These are phyloP conservation scores for Umbellularia californica DNA, from an alignment of 164 flowering plant species.

Conservation along the genomic window DNA sequence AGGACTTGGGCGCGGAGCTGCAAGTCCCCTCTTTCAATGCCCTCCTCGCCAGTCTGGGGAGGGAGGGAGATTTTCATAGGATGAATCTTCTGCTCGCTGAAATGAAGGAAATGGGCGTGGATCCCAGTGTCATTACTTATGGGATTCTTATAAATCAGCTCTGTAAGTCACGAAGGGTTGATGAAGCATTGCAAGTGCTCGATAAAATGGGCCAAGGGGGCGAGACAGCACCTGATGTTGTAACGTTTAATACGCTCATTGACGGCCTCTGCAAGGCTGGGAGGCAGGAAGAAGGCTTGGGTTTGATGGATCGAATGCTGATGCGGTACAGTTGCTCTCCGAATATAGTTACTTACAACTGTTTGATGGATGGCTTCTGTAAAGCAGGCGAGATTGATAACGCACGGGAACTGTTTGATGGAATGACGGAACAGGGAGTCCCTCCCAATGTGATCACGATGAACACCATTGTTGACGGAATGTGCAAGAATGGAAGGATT, in stretches of 20 bases:
- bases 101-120: conserved; percentile 61
- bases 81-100: conserved; percentile 49
- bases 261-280: conserved; percentile 90
- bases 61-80: conserved; percentile 32
- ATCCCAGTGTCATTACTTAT: conserved; percentile 53
- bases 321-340: conserved; percentile 33
- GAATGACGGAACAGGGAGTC: conserved; percentile 46
- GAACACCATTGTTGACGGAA: conserved; percentile 58
- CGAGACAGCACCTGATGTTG: conserved; percentile 42
- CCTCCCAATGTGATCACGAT: conserved; percentile 49
- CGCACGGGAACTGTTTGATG: conserved; percentile 39
- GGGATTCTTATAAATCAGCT: conserved; percentile 59
- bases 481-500: conserved; percentile 68
- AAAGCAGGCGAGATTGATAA: conserved; percentile 67
- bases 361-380: conserved; percentile 70
- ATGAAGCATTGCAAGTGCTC: conserved; percentile 60
- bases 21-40: conserved; percentile 55
- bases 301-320: conserved; percentile 50
- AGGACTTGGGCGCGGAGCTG: conserved; percentile 33
- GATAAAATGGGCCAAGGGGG: conserved; percentile 39
- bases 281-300: conserved; percentile 60
- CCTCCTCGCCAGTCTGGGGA: conserved; percentile 52
- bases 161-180: conserved; percentile 60
- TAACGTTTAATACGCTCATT: conserved; percentile 61
- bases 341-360: conserved; percentile 57